A percentile compares a stretch with the other conserved stretches of the same genome.
Conservation (phyloP, 176 grass and related monocot species). For the Aegilops speltoides region DNA sequence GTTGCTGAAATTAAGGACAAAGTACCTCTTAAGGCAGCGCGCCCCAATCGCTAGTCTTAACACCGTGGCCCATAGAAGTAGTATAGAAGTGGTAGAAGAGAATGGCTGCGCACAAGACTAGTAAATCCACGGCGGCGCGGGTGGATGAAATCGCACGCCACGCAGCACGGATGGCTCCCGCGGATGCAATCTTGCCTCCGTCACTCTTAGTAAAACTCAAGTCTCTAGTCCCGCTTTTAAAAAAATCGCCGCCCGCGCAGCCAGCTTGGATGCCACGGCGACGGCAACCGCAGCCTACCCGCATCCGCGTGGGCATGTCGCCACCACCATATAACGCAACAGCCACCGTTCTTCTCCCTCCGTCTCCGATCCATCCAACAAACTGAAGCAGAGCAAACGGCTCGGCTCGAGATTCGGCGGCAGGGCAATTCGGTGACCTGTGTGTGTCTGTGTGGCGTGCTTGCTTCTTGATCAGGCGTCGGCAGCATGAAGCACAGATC, state of each 20-base stretch:
- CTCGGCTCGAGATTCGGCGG: not conserved
- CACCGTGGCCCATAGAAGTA: too few species aligned
- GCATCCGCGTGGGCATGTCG: not conserved
- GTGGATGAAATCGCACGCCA: not conserved
- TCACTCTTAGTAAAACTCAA: not conserved
- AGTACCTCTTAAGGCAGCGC: too few species aligned
- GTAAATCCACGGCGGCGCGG: slow-evolving; percentile 13
- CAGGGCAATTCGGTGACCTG: not conserved
- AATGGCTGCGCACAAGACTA: not conserved
- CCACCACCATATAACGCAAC: slow-evolving; percentile 34
- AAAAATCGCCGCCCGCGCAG: slow-evolving; percentile 30
- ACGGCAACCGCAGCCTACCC: not conserved
- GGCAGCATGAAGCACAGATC: slow-evolving; percentile 34
- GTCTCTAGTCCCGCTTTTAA: not conserved
- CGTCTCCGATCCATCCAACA: not conserved
- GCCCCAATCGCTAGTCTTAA: too few species aligned
- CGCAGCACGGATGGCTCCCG: not conserved
- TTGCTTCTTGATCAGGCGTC: not conserved
- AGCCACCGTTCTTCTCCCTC: not conserved
- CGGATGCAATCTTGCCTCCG: not conserved
- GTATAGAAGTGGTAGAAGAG: not conserved
- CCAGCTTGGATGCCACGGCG: slow-evolving; percentile 38
- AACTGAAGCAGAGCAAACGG: not conserved
- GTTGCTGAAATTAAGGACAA: not conserved
- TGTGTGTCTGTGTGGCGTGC: too few species aligned